Conservation (phyloP, 1,139 yeast species). For the Pichia sp. region DNA sequence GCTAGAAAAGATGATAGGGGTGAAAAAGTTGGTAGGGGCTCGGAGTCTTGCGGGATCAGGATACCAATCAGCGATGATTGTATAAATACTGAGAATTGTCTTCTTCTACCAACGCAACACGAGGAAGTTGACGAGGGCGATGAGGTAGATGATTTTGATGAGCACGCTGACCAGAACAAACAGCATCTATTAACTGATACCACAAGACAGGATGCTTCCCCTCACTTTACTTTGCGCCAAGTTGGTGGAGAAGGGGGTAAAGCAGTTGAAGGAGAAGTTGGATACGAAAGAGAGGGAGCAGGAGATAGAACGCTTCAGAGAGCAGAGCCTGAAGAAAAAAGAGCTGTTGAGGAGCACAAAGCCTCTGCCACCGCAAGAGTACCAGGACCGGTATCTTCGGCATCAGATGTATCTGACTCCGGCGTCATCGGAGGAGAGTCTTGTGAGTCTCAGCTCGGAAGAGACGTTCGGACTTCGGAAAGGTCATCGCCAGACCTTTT, state of each 20-base stretch:
- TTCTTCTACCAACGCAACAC: neutral
- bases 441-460: constrained; percentile 2
- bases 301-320: neutral
- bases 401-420: neutral
- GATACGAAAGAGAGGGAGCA: constrained; percentile 1
- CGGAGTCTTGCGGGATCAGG: constrained; percentile 1
- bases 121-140: neutral
- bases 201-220: neutral
- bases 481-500: constrained; percentile 2
- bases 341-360: neutral
- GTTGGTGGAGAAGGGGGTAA: neutral
- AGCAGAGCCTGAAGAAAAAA: neutral
- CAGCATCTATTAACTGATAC: neutral
- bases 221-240: neutral
- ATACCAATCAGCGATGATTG: constrained; percentile 8
- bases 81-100: neutral
- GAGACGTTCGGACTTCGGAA: neutral
- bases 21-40: neutral
- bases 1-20: neutral
- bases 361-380: neutral
- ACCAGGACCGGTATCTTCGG: neutral
- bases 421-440: constrained; percentile 8
- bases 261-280: constrained; percentile 1
- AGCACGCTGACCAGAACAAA: neutral
- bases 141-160: neutral